Base-by-base conservation (phyloP, 1,139 yeast species). In the Blastobotrys serpentis region DNA sequence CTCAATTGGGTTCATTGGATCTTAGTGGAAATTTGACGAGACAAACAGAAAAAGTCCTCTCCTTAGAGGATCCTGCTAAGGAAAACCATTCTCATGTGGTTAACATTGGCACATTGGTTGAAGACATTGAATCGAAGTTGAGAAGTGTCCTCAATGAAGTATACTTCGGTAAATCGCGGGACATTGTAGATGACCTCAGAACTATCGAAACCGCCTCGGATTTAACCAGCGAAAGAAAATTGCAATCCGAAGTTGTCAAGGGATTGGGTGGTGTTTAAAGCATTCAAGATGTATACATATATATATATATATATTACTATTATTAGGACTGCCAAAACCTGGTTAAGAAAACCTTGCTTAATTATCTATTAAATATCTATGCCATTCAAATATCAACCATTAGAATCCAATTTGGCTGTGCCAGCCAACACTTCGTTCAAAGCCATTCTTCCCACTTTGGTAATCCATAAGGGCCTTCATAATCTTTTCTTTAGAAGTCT, bases 151-250 rank as follows among this genome's bases (percentile, higher is more conserved):
- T 92, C 54, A 96, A 90, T 65, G 96, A 88, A 55, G 98, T 92
- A 22, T 92, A 92, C 66, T 92, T 92, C 64, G 98, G 95, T 62
- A 92, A 92, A 71, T 86, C 96, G 32, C 82, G 87, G 63, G 97
- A 90, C 63, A 83, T 90, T 46, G 70, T 87, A 19, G 78, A 81
- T 44, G 95, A 86, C 62, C 73, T 87, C 59, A 75, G 95, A 61
- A 75, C 84, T 7, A 59, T 66, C 14, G 59, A 62, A 17, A 52
- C 60, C 32, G 55, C 62, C 25, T 48, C 63, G n/a, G 69, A 64
- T 13, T 54, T 65, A n/a, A 46, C 56, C 13, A 55, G 53, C 23
- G 70, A 66, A 47, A 54, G 57, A 39, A 54, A 58, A 44, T 57
- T 61, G 17, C 68, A 65, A 39, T 52, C 58, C 21, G 66, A 63